phyloP scores from a whole-genome alignment of 1,139 yeast genomes.

The Scheffersomyces segobiensis region DNA sequence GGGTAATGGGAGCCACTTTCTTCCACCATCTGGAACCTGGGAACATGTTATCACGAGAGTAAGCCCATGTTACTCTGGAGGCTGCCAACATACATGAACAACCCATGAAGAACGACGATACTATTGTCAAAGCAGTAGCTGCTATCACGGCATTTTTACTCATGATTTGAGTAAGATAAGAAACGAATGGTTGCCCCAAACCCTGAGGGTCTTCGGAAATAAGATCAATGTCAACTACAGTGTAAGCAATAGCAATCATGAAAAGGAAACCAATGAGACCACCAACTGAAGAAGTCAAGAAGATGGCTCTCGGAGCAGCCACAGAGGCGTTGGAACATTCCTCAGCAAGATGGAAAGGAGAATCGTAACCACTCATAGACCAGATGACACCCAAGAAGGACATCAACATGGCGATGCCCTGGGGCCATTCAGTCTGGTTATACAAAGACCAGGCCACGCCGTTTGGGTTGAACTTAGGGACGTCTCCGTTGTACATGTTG shows the following conservation, averaged over 20 bases:
- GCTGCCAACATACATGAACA: constrained; percentile 72
- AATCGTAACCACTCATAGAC: constrained; percentile 78
- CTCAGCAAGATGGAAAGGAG: constrained; percentile 73
- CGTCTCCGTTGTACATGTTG: constrained; percentile 17
- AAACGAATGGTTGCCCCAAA: constrained; percentile 67
- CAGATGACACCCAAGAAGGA: constrained; percentile 68
- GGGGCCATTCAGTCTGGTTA: constrained; percentile 68
- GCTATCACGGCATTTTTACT: constrained; percentile 46
- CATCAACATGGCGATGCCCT: constrained; percentile 61
- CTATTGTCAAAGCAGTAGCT: constrained; percentile 59
- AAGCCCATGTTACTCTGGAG: constrained; percentile 67
- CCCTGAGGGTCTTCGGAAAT: constrained; percentile 52
- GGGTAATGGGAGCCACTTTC: constrained; percentile 53
- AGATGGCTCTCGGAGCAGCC: constrained; percentile 69
- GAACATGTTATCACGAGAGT: constrained; percentile 70
- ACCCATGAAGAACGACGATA: constrained; percentile 68
- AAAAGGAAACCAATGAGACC: constrained; percentile 64
- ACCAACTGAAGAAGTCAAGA: constrained; percentile 61
- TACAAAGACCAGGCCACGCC: constrained; percentile 55
- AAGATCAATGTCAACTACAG: constrained; percentile 53
- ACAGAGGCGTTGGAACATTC: constrained; percentile 67
- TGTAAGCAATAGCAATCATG: constrained; percentile 67
- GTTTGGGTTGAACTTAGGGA: constrained; percentile 53
- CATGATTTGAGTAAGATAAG: constrained; percentile 56
- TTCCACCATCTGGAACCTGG: constrained; percentile 59